Base-by-base conservation (phyloP, 371 early-diverging fungal genomes). In the Mucor circinelloides region DNA sequence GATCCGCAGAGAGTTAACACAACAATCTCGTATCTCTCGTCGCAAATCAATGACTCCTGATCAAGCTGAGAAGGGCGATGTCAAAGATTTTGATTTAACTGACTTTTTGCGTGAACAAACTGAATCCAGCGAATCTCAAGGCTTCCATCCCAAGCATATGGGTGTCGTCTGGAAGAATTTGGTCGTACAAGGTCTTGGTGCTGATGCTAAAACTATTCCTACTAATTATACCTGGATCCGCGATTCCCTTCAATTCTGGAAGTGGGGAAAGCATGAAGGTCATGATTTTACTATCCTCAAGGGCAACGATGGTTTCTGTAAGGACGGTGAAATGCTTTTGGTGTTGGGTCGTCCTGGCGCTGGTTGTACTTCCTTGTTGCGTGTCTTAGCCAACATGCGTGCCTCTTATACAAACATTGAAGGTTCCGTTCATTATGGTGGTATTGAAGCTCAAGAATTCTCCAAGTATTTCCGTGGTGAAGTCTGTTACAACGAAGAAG, bases 311-410 rank as follows among this genome's bases (percentile, higher is more conserved):
- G 85, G 83, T 55, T 80, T 79, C 58, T 82, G 80, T 44, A 78
- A 78, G 6, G 81, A 82, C 44, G 88, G 88, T 55, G 88, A 88
- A 70, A 86, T 88, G 87, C 64, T 88, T 48, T 72, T 88, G 6
- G 87, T 88, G 10, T 72, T 88, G 9, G 88, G 88, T 34, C 79
- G 82, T 21, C 88, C 88, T 12, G 88, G 85, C 12, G 65, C 86
- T 8, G 88, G 88, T 52, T 85, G 86, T 62, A 81, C 86, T 27
- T 82, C 86, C 44, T 66, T 87, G 6, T 68, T 87, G 30, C 80
- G 88, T 30, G 78, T 85, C 10, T 56, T 87, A 46, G 84, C 86
- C 32, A 85, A 85, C 59, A 76, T 83, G 52, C 84, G 83, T 60
- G 69, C 69, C 23, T 75, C 78, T 36, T 87, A 81, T 71, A 78